Percentiles rank a stretch among this genome's conserved stretches.
Conservation (phyloP, 2,329 filamentous ascomycete species). For the Fusarium falciforme region DNA sequence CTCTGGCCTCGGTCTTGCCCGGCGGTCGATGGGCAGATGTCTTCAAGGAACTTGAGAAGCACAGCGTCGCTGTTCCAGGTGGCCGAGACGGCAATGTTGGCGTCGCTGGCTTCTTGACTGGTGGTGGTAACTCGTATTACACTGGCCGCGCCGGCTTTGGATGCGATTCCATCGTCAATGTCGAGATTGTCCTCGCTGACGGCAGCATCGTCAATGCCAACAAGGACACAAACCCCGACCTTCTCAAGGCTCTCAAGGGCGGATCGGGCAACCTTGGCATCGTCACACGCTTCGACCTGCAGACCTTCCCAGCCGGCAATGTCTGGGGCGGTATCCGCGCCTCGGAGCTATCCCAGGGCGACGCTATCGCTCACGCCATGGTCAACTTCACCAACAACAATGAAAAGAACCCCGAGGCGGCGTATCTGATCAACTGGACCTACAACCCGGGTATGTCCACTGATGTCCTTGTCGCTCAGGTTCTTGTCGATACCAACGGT, state of each 20-base stretch:
- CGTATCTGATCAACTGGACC: conserved; percentile 34
- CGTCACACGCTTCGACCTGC: conserved; percentile 45
- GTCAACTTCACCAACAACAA: conserved; percentile 30
- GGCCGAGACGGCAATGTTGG: conserved; percentile 53
- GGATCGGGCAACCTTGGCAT: conserved; percentile 59
- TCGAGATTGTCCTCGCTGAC: conserved; percentile 56
- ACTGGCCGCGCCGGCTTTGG: conserved; percentile 50
- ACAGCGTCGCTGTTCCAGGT: conserved; percentile 55
- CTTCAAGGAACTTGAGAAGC: conserved; percentile 41
- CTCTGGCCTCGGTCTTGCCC: conserved; percentile 46
- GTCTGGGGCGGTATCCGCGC: conserved; percentile 25
- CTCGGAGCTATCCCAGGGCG: conserved; percentile 24
- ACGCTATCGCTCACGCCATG: conserved; percentile 22
- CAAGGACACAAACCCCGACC: conserved; percentile 49
- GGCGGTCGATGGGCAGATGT: conserved; percentile 56
- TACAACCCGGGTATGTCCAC: conserved; percentile 25
- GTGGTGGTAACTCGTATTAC: conserved; percentile 46
- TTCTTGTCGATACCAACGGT: conserved; percentile 27
- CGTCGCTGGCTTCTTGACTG: conserved; percentile 44
- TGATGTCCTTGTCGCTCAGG: conserved; percentile 31
- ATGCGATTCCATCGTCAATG: conserved; percentile 54
- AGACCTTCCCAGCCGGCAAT: background rate
- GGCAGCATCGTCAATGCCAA: conserved; percentile 57
- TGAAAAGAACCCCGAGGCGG: conserved; percentile 29
- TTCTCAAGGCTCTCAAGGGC: conserved; percentile 59